Evolutionary conservation across 2,329 filamentous ascomycete genomes (phyloP), one percentile per base, ranked within the genome.

Genomic region (Botrytis galanthina): DNA sequence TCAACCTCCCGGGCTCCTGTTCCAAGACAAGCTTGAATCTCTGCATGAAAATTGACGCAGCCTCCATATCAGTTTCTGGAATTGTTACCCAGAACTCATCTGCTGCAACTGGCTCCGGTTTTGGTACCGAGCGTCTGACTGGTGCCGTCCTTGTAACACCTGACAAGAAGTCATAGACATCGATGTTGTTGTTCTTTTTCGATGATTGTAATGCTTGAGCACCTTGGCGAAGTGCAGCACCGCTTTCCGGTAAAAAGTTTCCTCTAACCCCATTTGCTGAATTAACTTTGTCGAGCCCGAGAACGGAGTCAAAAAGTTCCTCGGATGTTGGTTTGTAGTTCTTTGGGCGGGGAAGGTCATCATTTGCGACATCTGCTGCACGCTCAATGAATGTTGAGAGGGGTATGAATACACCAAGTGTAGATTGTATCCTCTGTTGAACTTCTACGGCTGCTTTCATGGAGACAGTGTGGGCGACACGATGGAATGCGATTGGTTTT

Each of bases 231-330:
- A 87, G 79, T 10, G 86, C 81, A 42, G 87, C 87, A 14, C 85
- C 84, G 78, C 97, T 89, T 80, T 94, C 90, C 2, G 95, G 94
- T 16, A 88, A 81, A 87, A 97, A 87, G 84, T 86, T 76, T 85
- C 94, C 84, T 82, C 89, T 81, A 80, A 88, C 86, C 64, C 83
- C 85, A 73, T 88, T 85, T 73, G 85, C 84, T 77, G 88, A 83
- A 14, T 82, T 81, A 42, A 83, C 79, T 76, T 82, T 84, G 80
- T 88, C 84, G 32, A 94, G 84, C 16, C 95, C 95, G 12, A 99
- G 87, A 22, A 98, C 87, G 79, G 95, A 90, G 81, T 98, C 91
- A 84, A 98, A 98, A 20, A 99, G 89, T 81, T 97, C 94, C 80
- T 94, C 89, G 51, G 92, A 85, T 0, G 92, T 91, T 22, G 92